Evolutionary conservation across 148 eudicot genomes (phyloP), one percentile per base, ranked within the genome.

Genomic region (Agrostemma githago): DNA sequence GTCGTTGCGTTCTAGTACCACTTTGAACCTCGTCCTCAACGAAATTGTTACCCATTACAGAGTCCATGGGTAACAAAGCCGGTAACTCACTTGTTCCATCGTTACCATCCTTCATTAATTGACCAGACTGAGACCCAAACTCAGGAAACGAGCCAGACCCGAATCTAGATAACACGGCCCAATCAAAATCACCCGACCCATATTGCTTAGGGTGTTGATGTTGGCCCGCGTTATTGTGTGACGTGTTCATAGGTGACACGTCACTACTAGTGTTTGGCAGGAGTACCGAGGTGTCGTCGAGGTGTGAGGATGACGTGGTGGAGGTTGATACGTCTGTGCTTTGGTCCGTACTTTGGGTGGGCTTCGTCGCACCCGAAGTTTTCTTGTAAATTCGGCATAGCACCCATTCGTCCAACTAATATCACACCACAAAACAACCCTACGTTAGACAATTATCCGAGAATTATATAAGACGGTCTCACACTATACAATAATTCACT

Each of bases 361-460:
- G 69, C 62, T 77, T 84, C 4, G 78, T 79, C n/a, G 77, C 89
- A 17, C 86, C 74, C 38, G 93, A 89, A 48, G 64, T 90, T 79
- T 89, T 90, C 82, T 89, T 84, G 80, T 90, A 90, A 42, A 90
- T 88, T 54, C 96, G 78, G 74, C 96, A 90, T 67, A 90, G 73
- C 39, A 90, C 96, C 96, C 92, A 90, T 17, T 88, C 91, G 70
- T 90, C 96, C 83, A 90, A 71, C 96, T 90, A 83, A 60, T 53
- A 15, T 53, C 51, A 71, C 62, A 48, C 53, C 2, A 9, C 12
- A 69, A 19, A 8, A 61, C 58, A 53, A n/a, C 75, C 12, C 43
- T 61, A 19, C 46, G 68, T 76, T 37, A 60, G 66, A 14, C 70
- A 38, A 42, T n/a, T n/a, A n/a, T n/a, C n/a, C n/a, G n/a, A n/a